Evolutionary conservation across 202 grass and related monocot genomes (phyloP).

Genomic region (Cymbopogon flexuosus): DNA sequence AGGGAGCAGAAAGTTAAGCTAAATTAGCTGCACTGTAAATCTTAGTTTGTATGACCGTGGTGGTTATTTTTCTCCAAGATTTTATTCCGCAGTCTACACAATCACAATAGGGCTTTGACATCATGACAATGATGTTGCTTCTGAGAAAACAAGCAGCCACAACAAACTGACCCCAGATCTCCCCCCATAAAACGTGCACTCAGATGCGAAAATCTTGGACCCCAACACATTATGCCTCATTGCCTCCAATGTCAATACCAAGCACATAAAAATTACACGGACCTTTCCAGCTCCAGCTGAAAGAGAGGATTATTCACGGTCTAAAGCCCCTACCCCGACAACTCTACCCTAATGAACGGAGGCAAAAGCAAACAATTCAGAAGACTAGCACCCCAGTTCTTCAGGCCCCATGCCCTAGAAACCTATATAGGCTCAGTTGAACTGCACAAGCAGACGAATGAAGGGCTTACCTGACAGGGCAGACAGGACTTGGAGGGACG

Average conservation of each 20-base stretch:
- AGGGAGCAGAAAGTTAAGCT: background rate
- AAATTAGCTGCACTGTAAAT: background rate
- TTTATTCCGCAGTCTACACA: background rate
- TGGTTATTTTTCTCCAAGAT: background rate
- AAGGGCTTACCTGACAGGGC: constrained; percentile 54
- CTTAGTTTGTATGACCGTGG: background rate
- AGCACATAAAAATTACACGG: background rate
- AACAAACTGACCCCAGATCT: background rate
- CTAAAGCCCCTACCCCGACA: background rate
- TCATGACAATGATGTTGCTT: background rate
- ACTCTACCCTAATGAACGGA: background rate
- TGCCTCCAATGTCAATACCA: background rate
- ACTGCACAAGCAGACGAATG: background rate
- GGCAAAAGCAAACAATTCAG: constrained; percentile 1
- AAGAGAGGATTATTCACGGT: background rate
- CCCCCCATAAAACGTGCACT: background rate
- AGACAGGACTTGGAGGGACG: constrained; percentile 69
- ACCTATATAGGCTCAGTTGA: background rate
- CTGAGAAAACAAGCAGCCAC: background rate
- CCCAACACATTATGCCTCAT: background rate
- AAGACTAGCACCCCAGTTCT: background rate
- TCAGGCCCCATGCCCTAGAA: constrained; percentile 13
- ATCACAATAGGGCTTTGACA: background rate
- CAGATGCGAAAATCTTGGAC: background rate
- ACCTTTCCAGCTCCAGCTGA: constrained; percentile 2